phyloP scores from a whole-genome alignment of 1,139 yeast species.

The Saccharomyces pastorianus region DNA sequence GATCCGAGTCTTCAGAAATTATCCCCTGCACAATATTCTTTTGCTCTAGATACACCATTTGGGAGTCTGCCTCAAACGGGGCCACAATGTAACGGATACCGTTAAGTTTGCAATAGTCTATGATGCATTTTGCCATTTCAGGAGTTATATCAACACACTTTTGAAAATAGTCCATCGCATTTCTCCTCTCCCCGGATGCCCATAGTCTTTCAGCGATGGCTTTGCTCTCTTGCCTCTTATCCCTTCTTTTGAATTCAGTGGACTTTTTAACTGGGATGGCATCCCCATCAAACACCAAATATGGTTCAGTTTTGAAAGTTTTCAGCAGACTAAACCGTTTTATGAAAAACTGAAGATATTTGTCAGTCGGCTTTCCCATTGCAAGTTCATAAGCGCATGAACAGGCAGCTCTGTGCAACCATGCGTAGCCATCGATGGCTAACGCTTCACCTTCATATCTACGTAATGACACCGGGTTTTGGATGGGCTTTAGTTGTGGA shows the following conservation, averaged over 20 bases:
- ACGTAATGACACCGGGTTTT: conserved; percentile 48
- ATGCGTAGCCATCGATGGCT: conserved; percentile 92
- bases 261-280: conserved; percentile 68
- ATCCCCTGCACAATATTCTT: conserved; percentile 74
- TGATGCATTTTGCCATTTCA: conserved; percentile 80
- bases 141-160: conserved; percentile 86
- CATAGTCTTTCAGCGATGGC: conserved; percentile 45
- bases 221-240: conserved; percentile 50
- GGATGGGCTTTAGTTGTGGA: conserved; percentile 69
- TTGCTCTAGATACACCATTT: conserved; percentile 82
- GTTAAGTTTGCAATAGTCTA: conserved; percentile 55
- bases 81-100: conserved; percentile 76
- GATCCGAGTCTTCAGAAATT: conserved; percentile 89
- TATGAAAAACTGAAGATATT: conserved; percentile 51
- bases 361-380: conserved; percentile 57
- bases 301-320: conserved; percentile 68
- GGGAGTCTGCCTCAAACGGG: conserved; percentile 98
- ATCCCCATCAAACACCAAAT: conserved; percentile 91
- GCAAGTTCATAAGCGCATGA: conserved; percentile 83
- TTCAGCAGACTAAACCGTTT: conserved; percentile 60
- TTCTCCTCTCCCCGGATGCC: conserved; percentile 44
- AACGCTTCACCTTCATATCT: conserved; percentile 65
- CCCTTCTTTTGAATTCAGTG: conserved; percentile 61
- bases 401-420: conserved; percentile 85
- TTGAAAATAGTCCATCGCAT: conserved; percentile 63